Conservation (phyloP, 2,329 filamentous ascomycete species). For the Whalleya microplaca region DNA sequence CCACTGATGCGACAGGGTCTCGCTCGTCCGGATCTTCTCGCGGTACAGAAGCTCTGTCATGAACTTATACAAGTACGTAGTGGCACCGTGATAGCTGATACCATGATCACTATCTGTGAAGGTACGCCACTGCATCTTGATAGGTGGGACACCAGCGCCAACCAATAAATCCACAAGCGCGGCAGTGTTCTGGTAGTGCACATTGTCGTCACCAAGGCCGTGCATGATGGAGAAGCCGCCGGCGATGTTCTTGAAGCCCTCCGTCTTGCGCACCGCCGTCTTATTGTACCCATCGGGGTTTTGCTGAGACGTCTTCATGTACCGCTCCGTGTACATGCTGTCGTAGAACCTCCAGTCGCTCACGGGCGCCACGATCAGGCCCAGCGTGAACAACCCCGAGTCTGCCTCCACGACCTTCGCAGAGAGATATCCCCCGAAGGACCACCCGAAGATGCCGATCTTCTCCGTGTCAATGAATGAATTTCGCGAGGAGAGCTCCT, state of each 20-base stretch:
- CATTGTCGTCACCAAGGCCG: slow-evolving; percentile 71
- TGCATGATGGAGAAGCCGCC: slow-evolving; percentile 67
- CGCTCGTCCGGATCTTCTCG: slow-evolving; percentile 51
- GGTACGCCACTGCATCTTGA: slow-evolving; percentile 65
- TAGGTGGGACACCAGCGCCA: slow-evolving; percentile 58
- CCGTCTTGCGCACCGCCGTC: slow-evolving; percentile 59
- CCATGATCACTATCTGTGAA: slow-evolving; percentile 69
- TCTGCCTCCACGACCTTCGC: slow-evolving; percentile 68
- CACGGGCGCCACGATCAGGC: slow-evolving; percentile 67
- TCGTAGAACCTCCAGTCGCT: slow-evolving; percentile 74
- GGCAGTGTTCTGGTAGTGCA: slow-evolving; percentile 70
- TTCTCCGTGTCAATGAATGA: slow-evolving; percentile 60
- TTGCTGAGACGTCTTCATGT: slow-evolving; percentile 65
- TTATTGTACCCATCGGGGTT: slow-evolving; percentile 65
- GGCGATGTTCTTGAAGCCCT: slow-evolving; percentile 64
- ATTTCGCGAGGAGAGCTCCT: slow-evolving; percentile 53
- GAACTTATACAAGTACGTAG: slow-evolving; percentile 63
- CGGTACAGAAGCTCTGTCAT: slow-evolving; percentile 63
- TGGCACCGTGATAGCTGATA: slow-evolving; percentile 61
- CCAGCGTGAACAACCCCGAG: slow-evolving; percentile 64
- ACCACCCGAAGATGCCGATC: slow-evolving; percentile 72
- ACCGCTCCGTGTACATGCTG: slow-evolving; percentile 72
- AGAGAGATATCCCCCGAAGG: slow-evolving; percentile 68
- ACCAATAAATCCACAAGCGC: slow-evolving; percentile 65
- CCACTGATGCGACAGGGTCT: slow-evolving; percentile 34